Percentiles rank a stretch among this genome's conserved stretches.
phyloP scores from a whole-genome alignment of 2,329 filamentous ascomycete species.

The Paracamarosporium sp. region DNA sequence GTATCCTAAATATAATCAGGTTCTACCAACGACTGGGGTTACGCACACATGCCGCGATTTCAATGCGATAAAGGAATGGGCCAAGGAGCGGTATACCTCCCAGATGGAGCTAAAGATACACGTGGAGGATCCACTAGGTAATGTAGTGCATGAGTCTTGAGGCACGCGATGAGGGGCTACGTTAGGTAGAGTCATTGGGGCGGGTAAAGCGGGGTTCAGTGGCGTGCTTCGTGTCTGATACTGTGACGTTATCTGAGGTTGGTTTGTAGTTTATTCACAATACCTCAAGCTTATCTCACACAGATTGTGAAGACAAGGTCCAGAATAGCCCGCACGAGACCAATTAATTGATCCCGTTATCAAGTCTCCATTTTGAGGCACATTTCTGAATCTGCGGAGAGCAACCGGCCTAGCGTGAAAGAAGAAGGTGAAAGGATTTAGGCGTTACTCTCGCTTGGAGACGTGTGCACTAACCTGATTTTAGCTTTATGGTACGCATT shows the following conservation, averaged over 20 bases:
- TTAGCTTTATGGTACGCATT: background rate
- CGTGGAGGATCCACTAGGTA: constrained; percentile 1
- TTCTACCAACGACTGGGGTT: background rate
- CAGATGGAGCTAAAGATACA: background rate
- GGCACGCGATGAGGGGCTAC: background rate
- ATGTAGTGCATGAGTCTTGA: background rate
- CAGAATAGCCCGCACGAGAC: no score
- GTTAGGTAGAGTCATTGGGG: background rate
- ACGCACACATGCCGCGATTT: constrained; percentile 10
- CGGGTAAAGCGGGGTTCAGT: background rate
- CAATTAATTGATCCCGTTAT: no score
- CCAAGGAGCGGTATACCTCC: background rate
- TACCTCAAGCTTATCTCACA: no score
- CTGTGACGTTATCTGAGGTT: no score
- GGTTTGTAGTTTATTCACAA: no score
- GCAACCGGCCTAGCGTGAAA: background rate
- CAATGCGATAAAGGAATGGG: constrained; percentile 5
- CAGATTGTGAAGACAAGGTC: no score
- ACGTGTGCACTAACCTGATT: background rate
- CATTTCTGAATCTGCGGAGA: no score
- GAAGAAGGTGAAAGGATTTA: background rate
- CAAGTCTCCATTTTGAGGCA: no score
- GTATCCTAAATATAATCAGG: background rate
- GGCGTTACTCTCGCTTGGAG: background rate
- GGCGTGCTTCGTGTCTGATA: no score